phyloP scores from a whole-genome alignment of 495 filamentous ascomycete species.

The Pseudevernia furfuracea region DNA sequence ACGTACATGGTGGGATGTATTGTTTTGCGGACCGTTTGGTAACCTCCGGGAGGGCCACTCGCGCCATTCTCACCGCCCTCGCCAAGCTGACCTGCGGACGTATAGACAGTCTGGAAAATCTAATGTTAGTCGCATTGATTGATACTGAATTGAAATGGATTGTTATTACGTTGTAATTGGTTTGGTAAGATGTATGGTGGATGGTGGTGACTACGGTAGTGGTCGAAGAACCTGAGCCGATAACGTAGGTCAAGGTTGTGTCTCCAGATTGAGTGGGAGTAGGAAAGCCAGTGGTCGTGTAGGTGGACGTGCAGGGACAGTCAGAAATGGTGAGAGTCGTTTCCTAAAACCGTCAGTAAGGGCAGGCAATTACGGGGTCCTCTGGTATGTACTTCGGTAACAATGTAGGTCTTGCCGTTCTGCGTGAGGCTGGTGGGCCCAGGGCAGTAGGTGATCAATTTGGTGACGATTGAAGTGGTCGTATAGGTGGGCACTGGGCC shows the following conservation, averaged over 20 bases:
- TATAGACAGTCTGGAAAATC: constrained; percentile 20
- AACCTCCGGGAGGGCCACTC: neutral
- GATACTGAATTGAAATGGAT: neutral
- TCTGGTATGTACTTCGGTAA: constrained; percentile 51
- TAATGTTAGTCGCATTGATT: neutral
- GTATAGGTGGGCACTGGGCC: constrained; percentile 12
- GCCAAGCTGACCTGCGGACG: constrained; percentile 18
- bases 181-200: constrained; percentile 39
- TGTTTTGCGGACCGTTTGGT: constrained; percentile 3
- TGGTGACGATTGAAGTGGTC: constrained; percentile 15
- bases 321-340: constrained; percentile 27
- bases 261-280: constrained; percentile 32
- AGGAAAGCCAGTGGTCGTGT: constrained; percentile 15
- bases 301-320: constrained; percentile 17
- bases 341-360: constrained; percentile 13
- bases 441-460: constrained; percentile 14
- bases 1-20: constrained; percentile 25
- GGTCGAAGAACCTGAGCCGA: constrained; percentile 45
- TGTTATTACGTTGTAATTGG: constrained; percentile 23
- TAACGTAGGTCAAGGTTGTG: constrained; percentile 54
- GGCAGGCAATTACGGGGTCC: neutral
- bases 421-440: constrained; percentile 46
- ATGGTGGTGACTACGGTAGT: constrained; percentile 52
- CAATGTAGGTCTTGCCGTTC: constrained; percentile 66
- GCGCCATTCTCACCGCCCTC: constrained; percentile 1